phyloP scores from a whole-genome alignment of 2,329 filamentous ascomycete genomes.

The Fusarium albosuccineum region DNA sequence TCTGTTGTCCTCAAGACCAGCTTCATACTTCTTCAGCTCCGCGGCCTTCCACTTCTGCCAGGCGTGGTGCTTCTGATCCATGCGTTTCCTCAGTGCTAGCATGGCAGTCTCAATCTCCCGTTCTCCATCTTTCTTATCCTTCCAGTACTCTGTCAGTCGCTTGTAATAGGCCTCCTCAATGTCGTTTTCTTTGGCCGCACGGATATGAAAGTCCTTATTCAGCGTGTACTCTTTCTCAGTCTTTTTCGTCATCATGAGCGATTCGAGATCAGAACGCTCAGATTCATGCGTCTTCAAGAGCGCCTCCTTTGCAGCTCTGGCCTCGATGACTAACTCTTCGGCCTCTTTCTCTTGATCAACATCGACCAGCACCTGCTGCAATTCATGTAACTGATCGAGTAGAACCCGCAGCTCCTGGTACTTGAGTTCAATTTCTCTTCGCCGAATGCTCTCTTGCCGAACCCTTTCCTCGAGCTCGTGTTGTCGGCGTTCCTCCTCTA shows the following conservation, averaged over 20 bases:
- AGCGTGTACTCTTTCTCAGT: constrained; percentile 52
- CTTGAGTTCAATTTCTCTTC: constrained; percentile 53
- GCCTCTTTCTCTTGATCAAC: constrained; percentile 55
- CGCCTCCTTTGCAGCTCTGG: constrained; percentile 42
- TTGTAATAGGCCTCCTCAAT: constrained; percentile 60
- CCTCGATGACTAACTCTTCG: constrained; percentile 43
- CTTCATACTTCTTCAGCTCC: constrained; percentile 55
- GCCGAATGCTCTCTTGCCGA: constrained; percentile 56
- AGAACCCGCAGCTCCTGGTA: constrained; percentile 54
- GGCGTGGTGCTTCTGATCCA: constrained; percentile 57
- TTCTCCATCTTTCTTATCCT: constrained; percentile 50
- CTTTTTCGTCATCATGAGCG: constrained; percentile 47
- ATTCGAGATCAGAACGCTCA: constrained; percentile 49
- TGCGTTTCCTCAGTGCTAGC: constrained; percentile 51
- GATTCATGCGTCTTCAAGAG: constrained; percentile 51
- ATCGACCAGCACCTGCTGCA: constrained; percentile 56
- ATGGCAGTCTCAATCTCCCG: constrained; percentile 51
- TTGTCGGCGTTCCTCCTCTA: constrained; percentile 54
- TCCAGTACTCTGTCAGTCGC: constrained; percentile 56
- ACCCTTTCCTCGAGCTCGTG: constrained; percentile 55
- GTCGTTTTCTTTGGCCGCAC: constrained; percentile 56
- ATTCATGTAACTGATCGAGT: constrained; percentile 57
- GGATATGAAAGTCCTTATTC: constrained; percentile 56
- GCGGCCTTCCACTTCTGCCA: constrained; percentile 58
- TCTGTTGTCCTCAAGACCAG: constrained; percentile 55